Evolutionary conservation across 2,329 filamentous ascomycete species (phyloP).

Genomic region (Escovopsis weberi): DNA sequence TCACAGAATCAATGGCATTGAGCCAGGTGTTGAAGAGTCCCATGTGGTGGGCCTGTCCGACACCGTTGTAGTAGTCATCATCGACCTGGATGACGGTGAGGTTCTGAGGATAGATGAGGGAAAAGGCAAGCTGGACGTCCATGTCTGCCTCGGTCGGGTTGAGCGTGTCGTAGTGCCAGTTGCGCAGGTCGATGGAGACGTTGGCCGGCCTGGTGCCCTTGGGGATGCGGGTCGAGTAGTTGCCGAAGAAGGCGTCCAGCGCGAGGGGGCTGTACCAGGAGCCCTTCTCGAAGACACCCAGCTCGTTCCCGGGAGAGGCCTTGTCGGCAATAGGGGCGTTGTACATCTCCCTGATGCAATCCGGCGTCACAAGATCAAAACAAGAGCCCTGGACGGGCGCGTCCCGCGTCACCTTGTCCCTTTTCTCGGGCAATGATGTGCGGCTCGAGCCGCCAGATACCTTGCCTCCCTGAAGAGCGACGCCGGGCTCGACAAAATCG

Average conservation of each 20-base stretch:
- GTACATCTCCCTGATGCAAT: conserved; percentile 1
- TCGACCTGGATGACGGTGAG: conserved; percentile 30
- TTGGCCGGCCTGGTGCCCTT: conserved; percentile 26
- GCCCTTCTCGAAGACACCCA: conserved; percentile 1
- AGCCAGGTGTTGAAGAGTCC: conserved; percentile 23
- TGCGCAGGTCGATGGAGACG: conserved; percentile 23
- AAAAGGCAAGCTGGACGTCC: conserved; percentile 38
- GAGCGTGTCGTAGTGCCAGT: conserved; percentile 29
- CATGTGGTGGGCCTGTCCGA: background rate
- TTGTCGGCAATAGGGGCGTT: background rate
- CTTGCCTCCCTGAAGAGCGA: conserved; percentile 2
- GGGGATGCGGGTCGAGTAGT: conserved; percentile 24
- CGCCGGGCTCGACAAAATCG: conserved; percentile 25
- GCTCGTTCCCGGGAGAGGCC: conserved; percentile 1
- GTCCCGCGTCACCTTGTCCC: too few relatives aligned
- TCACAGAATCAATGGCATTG: conserved; percentile 33
- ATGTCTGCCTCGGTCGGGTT: conserved; percentile 31
- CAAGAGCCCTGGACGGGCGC: background rate
- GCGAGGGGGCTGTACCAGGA: background rate
- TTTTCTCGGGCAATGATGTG: background rate
- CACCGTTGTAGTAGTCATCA: conserved; percentile 15
- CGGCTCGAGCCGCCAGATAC: background rate
- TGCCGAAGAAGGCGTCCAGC: conserved; percentile 30
- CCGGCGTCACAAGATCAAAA: background rate
- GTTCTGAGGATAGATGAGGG: conserved; percentile 36